Evolutionary conservation across 306 rosid genomes (phyloP), one percentile per base, ranked within the genome.

Genomic region (Quillaja saponaria): DNA sequence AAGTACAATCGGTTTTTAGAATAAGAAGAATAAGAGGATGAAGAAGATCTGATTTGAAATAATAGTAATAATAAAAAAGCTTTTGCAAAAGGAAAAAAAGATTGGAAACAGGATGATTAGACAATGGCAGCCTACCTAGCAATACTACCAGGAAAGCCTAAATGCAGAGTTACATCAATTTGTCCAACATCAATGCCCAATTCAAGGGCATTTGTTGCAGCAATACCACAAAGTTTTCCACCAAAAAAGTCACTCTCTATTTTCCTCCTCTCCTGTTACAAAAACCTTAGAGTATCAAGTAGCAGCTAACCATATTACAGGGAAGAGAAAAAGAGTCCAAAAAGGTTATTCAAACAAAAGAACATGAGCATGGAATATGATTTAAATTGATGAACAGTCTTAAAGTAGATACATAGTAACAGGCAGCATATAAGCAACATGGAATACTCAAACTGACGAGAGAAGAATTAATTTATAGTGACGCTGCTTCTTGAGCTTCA

Each of bases 151-250:
- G 98, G 98, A 79, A 92, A 92, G 46, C 98, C 96, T 58, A 92
- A 83, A 82, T 92, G 98, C 82, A 92, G 81, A 65, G 98, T 92
- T 52, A 76, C 95, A 68, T 88, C 96, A 75, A 88, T 81, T 67
- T 92, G 90, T 49, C 98, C 98, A 64, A 88, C 96, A 80, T 92
- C 96, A 66, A 88, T 86, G 74, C 98, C 98, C 87, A 92, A 82
- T 64, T 92, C 98, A 72, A 92, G 98, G 71, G 98, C 98, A 92
- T 92, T 92, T 48, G 98, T 92, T 16, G 98, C 95, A 69, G 95
- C 96, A 64, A 92, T 79, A 37, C 98, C 98, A 78, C 85, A 74
- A 75, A 86, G 79, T 73, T 82, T 82, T 65, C 98, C 98, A 55
- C 87, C 81, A 74, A 92, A 88, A 51, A 92, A 78, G 38, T 84